A percentile compares a stretch with the other conserved stretches of the same genome.
phyloP scores from a whole-genome alignment of 176 grass and related monocot species.

The Musa troglodytarum region DNA sequence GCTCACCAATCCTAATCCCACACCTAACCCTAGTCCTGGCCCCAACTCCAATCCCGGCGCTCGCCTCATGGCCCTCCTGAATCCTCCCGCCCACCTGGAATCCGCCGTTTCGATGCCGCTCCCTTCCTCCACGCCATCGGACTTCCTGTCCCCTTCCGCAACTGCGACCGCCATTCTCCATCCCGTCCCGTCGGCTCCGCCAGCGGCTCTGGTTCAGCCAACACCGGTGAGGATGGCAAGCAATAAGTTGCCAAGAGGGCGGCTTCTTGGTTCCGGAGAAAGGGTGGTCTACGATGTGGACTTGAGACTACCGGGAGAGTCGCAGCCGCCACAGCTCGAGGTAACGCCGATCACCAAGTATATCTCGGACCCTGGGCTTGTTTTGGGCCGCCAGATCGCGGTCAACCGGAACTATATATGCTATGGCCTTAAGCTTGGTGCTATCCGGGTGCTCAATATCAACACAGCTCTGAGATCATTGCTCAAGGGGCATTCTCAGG shows the following conservation, averaged over 20 bases:
- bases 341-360: constrained; percentile 98
- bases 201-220: constrained; percentile 25
- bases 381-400: constrained; percentile 77
- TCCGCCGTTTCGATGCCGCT: constrained; percentile 44
- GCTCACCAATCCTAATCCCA: constrained; percentile 27
- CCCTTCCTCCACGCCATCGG: constrained; percentile 12
- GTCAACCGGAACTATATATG: constrained; percentile 87
- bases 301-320: constrained; percentile 64
- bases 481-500: constrained; percentile 75
- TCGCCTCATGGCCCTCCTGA: constrained; percentile 83
- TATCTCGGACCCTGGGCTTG: constrained; percentile 78
- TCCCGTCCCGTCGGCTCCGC: constrained; percentile 34
- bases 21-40: constrained; percentile 11
- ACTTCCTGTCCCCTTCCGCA: constrained; percentile 27
- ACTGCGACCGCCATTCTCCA: constrained; percentile 25
- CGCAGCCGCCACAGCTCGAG: constrained; percentile 66
- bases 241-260: constrained; percentile 71
- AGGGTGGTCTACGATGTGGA: constrained; percentile 64
- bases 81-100: constrained; percentile 48
- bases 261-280: constrained; percentile 49
- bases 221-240: constrained; percentile 59
- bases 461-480: constrained; percentile 84
- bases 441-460: constrained; percentile 88
- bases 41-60: constrained; percentile 37
- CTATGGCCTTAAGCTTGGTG: constrained; percentile 75